These are phyloP conservation scores for Parastagonospora nodorum DNA, from an alignment of 2,329 filamentous ascomycete genomes.

Conservation along the genomic window DNA sequence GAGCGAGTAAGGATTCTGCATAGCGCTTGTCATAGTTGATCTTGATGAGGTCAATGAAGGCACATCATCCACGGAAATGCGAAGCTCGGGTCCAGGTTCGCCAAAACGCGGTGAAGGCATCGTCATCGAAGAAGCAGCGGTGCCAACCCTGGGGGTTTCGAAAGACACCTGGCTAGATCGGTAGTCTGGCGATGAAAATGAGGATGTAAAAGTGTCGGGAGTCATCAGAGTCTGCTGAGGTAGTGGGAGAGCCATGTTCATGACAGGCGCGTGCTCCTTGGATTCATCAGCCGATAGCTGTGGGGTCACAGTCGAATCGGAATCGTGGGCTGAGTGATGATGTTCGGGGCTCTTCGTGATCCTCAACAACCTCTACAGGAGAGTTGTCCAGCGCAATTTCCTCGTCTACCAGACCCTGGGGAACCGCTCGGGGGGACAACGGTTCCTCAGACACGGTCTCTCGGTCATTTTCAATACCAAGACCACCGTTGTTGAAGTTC, in stretches of 20 bases:
- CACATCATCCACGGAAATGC: conserved; percentile 74
- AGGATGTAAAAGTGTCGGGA: conserved; percentile 65
- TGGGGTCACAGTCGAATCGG: conserved; percentile 54
- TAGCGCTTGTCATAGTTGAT: conserved; percentile 73
- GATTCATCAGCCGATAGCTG: conserved; percentile 33
- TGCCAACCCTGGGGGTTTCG: conserved; percentile 74
- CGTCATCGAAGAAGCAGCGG: conserved; percentile 73
- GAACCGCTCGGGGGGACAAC: conserved; percentile 31
- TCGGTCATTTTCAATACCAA: conserved; percentile 33
- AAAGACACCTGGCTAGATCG: conserved; percentile 67
- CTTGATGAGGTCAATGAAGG: conserved; percentile 77
- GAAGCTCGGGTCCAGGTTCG: conserved; percentile 73
- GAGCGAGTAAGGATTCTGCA: conserved; percentile 60
- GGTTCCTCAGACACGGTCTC: conserved; percentile 21
- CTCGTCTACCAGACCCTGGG: conserved; percentile 11
- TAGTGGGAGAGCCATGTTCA: conserved; percentile 46
- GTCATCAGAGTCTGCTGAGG: conserved; percentile 62
- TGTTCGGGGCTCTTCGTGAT: conserved; percentile 54
- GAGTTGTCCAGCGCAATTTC: conserved; percentile 26
- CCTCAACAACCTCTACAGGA: conserved; percentile 52
- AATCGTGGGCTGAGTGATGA: conserved; percentile 57
- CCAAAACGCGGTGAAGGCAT: conserved; percentile 74
- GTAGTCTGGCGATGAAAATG: conserved; percentile 67
- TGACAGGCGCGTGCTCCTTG: conserved; percentile 45
- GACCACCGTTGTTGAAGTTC: conserved; percentile 48